A percentile compares a stretch with the other conserved stretches of the same genome.
Evolutionary conservation across 129 eudicot species (phyloP).

Genomic region (Oenanthe sinensis): DNA sequence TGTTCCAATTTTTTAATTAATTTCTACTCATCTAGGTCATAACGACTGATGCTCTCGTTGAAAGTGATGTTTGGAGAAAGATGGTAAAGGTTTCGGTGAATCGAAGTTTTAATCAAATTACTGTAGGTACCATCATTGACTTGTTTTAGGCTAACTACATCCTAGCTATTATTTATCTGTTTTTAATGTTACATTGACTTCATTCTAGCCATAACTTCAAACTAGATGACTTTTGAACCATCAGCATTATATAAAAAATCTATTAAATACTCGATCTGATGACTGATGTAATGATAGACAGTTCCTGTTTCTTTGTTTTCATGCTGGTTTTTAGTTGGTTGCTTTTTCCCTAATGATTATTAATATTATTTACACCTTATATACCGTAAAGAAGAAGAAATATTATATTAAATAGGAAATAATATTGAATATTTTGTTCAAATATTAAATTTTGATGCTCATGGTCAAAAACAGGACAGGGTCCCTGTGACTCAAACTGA

Average conservation of each 20-base stretch:
- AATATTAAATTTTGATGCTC: neutral
- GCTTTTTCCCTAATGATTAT: neutral
- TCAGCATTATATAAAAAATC: neutral
- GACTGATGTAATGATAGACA: neutral
- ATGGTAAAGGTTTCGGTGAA: constrained; percentile 80
- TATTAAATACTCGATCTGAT: neutral
- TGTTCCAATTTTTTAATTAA: constrained; percentile 3
- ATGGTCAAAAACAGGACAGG: neutral
- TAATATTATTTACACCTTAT: neutral
- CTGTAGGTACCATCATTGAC: constrained; percentile 40
- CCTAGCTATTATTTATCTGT: neutral
- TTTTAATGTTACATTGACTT: neutral
- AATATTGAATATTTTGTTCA: too few relatives aligned
- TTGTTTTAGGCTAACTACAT: neutral
- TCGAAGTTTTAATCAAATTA: constrained; percentile 96
- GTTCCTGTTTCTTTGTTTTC: neutral
- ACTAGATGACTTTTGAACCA: neutral
- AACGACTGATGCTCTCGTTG: constrained; percentile 82
- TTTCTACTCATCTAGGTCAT: constrained; percentile 53
- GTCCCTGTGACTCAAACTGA: neutral
- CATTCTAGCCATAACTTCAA: neutral
- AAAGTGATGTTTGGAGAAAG: constrained; percentile 80
- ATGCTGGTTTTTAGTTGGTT: neutral
- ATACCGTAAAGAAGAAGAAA: neutral
- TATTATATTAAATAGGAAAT: neutral